Percentiles rank a stretch among this genome's conserved stretches.
phyloP scores from a whole-genome alignment of 345 rosid genomes.

The Gossypium anomalum region DNA sequence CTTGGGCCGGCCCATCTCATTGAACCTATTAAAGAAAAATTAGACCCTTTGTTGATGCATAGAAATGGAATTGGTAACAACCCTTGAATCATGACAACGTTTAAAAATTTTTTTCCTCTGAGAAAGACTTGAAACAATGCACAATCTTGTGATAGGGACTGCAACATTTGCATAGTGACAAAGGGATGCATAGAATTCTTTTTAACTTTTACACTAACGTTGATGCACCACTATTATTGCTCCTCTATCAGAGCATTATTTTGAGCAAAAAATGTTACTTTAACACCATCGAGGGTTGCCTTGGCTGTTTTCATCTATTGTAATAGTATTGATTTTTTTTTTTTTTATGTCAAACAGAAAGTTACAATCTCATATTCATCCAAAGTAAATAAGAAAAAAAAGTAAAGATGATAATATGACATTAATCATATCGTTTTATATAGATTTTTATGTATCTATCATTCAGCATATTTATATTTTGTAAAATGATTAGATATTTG shows the following conservation, averaged over 20 bases:
- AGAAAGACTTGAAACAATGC: background rate
- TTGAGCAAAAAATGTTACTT: background rate
- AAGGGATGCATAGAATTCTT: background rate
- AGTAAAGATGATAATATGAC: background rate
- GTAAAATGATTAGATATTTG: no score
- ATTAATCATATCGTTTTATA: background rate
- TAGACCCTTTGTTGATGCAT: no score
- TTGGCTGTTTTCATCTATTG: conserved; percentile 13
- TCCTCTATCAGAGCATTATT: background rate
- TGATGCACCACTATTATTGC: background rate
- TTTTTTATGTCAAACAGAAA: background rate
- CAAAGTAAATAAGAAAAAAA: background rate
- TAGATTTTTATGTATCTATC: background rate
- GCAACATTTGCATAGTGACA: background rate
- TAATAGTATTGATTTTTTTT: background rate
- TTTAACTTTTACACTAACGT: background rate
- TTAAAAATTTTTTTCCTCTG: background rate
- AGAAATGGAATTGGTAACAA: background rate
- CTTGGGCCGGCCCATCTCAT: conserved; percentile 40
- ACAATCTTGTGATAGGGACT: conserved; percentile 8
- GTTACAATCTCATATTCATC: background rate
- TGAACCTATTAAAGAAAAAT: conserved; percentile 1
- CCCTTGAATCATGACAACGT: background rate
- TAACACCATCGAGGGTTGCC: conserved; percentile 7
- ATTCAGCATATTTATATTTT: no score